These are phyloP conservation scores for Aristolochia californica DNA, from an alignment of 164 flowering plant genomes.

Conservation along the genomic window DNA sequence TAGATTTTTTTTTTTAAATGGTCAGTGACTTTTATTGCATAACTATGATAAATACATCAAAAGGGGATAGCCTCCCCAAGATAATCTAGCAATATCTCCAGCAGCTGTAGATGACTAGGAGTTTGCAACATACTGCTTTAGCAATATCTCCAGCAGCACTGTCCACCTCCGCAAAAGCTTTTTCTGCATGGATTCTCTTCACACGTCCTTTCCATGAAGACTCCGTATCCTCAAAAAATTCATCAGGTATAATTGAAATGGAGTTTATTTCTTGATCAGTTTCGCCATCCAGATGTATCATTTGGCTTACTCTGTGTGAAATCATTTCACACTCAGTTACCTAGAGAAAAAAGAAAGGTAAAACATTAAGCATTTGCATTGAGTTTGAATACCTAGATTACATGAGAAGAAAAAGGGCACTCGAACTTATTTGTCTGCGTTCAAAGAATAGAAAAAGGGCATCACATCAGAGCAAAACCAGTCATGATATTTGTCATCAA, in stretches of 20 bases:
- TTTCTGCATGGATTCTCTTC: slow-evolving; percentile 66
- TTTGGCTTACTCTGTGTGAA: slow-evolving; percentile 51
- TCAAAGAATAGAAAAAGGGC: too few species aligned
- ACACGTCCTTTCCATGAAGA: slow-evolving; percentile 91
- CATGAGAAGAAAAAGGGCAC: too few species aligned
- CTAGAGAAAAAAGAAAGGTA: slow-evolving; percentile 31
- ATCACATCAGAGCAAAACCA: too few species aligned
- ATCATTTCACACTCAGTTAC: slow-evolving; percentile 55
- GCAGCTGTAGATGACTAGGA: too few species aligned
- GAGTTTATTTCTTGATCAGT: slow-evolving; percentile 50
- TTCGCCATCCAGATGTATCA: slow-evolving; percentile 65
- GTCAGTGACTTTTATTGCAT: too few species aligned
- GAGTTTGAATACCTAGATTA: too few species aligned
- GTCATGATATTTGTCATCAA: too few species aligned
- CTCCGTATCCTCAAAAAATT: slow-evolving; percentile 88
- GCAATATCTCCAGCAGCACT: slow-evolving; percentile 63
- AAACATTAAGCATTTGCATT: not conserved
- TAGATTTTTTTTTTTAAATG: too few species aligned
- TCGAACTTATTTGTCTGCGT: too few species aligned
- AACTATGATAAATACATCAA: too few species aligned
- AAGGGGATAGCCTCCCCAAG: too few species aligned
- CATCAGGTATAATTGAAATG: slow-evolving; percentile 45
- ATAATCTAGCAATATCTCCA: too few species aligned
- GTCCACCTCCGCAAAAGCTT: slow-evolving; percentile 61
- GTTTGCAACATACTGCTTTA: slow-evolving; percentile 43